Base-by-base conservation (phyloP, 139 green algal genomes). In the Auxenochlorella protothecoides region DNA sequence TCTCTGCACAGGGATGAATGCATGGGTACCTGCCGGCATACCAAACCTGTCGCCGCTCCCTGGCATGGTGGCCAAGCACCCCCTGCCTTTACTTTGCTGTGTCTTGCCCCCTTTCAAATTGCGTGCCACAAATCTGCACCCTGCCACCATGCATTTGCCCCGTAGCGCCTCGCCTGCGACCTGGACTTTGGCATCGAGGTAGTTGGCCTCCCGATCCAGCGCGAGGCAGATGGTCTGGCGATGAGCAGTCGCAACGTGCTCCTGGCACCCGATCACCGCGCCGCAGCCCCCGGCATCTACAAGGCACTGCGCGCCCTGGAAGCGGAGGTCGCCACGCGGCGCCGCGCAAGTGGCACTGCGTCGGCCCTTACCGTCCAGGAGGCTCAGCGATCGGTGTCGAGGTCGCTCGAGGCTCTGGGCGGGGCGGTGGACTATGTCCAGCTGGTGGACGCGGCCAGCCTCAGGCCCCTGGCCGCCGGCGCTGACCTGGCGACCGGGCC, bases 161-260 rank as follows among this genome's bases (percentile, higher is more conserved):
- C 11, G 27, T 15, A 76, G 44, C 82, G 86, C 61, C 95, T 99
- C 89, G 87, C 86, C 56, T 68, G 90, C 0, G 93, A 98, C 70
- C 83, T 98, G 59, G 86, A 97, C 79, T 96, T 98, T 76, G 80
- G 61, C 3, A 76, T 98, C 2, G 65, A 78, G 51, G 83, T 99
- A 7, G 83, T 98, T 52, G 91, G 92, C n/a, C 77, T 89, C 77
- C 85, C 87, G 8, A 93, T 97, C 56, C 69, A 84, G 74, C 80
- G 95, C 5, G 95, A 98, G 68, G 54, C 63, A 0, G 93, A 98
- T 73, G 95, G 94, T 0, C 80, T 99, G 60, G 95, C 95, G 71
- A 95, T 98, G 88, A 97, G 90, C 86, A 96, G 88, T 75, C 84
- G 94, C 66, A 98, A 98, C 75, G 86, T 84, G 27, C 79, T 90